Conservation (phyloP, 1,139 yeast genomes). For the Chernovozyma sophiae-reginae region DNA sequence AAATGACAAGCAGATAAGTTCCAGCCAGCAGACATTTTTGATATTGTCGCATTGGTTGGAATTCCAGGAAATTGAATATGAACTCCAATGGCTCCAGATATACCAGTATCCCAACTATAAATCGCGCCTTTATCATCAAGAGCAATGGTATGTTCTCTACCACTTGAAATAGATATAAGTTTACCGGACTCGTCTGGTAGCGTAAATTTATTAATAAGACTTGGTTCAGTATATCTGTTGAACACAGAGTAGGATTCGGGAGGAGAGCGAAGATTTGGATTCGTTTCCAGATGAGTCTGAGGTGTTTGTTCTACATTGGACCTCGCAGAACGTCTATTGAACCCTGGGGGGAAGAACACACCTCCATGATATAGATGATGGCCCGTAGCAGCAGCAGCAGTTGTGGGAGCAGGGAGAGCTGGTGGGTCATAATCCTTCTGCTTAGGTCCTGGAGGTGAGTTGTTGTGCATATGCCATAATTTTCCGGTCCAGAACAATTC, state of each 20-base stretch:
- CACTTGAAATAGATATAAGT: constrained; percentile 54
- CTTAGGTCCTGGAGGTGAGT: constrained; percentile 20
- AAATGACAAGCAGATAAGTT: constrained; percentile 51
- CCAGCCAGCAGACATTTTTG: constrained; percentile 70
- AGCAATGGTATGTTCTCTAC: constrained; percentile 64
- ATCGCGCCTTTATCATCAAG: constrained; percentile 48
- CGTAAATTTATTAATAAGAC: constrained; percentile 20
- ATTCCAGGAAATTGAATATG: constrained; percentile 35
- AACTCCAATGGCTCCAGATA: constrained; percentile 42
- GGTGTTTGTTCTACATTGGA: not conserved
- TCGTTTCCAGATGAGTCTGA: constrained; percentile 9
- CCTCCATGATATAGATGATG: not conserved
- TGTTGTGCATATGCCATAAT: constrained; percentile 31
- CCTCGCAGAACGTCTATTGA: not conserved
- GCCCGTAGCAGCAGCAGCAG: no score
- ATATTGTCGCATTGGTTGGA: constrained; percentile 15
- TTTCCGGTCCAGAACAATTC: constrained; percentile 51
- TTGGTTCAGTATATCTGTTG: constrained; percentile 5
- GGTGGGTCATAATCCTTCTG: constrained; percentile 8
- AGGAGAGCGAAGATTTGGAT: constrained; percentile 18
- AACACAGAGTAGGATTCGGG: constrained; percentile 14
- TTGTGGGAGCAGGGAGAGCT: not conserved
- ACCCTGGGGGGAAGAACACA: not conserved
- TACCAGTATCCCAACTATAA: constrained; percentile 63
- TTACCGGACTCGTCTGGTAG: constrained; percentile 22